A percentile compares a stretch with the other conserved stretches of the same genome.
These are phyloP conservation scores for Beverwykella pulmonaria DNA, from an alignment of 495 filamentous ascomycete genomes.

Conservation along the genomic window DNA sequence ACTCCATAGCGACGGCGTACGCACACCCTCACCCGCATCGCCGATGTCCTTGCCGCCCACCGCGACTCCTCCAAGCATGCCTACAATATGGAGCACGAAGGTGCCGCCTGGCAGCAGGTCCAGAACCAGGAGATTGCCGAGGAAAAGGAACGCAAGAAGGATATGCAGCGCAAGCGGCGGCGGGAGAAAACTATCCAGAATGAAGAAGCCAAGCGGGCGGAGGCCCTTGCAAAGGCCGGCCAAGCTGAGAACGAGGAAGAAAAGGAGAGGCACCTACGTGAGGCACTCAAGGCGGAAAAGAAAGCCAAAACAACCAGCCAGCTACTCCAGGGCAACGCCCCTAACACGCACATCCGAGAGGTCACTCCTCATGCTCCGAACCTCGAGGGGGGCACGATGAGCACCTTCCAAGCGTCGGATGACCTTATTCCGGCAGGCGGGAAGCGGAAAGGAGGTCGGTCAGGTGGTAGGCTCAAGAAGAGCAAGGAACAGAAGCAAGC, in stretches of 20 bases:
- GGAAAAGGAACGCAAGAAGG: conserved; percentile 99
- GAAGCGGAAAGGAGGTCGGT: conserved; percentile 59
- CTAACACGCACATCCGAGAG: conserved; percentile 76
- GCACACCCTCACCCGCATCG: conserved; percentile 53
- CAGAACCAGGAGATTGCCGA: conserved; percentile 86
- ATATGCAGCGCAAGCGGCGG: conserved; percentile 97
- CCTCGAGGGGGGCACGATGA: conserved; percentile 84
- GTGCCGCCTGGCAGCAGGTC: conserved; percentile 78
- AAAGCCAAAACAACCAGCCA: conserved; percentile 83
- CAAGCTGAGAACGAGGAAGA: conserved; percentile 77
- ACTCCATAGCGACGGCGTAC: conserved; percentile 59
- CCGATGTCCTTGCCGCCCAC: conserved; percentile 57
- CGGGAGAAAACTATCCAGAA: conserved; percentile 90
- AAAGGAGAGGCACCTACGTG: conserved; percentile 71
- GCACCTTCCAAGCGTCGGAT: conserved; percentile 73
- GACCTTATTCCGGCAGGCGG: conserved; percentile 43
- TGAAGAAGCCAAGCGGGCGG: conserved; percentile 81
- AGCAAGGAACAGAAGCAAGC: conserved; percentile 96
- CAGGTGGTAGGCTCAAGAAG: conserved; percentile 54
- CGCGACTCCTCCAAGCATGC: conserved; percentile 57
- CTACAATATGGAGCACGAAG: conserved; percentile 60
- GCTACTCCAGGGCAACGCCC: conserved; percentile 80
- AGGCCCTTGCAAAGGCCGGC: conserved; percentile 74
- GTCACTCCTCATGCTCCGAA: conserved; percentile 76
- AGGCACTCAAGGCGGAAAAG: conserved; percentile 81